Evolutionary conservation across 2,329 filamentous ascomycete species (phyloP).

Genomic region (Ceratocystis destructans): DNA sequence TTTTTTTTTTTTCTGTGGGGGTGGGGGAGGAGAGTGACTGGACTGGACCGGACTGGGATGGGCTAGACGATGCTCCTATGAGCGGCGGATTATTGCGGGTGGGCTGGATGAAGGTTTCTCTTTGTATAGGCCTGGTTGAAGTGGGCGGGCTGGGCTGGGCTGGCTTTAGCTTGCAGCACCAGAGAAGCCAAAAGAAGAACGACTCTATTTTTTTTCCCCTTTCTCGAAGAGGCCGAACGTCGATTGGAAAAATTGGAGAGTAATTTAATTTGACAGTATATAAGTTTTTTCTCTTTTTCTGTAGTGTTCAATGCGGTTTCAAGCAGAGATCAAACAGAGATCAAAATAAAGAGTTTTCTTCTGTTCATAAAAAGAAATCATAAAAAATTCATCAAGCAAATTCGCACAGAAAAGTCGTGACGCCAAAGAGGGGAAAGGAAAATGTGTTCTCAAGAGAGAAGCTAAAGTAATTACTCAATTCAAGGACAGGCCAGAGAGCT

Average conservation of each 20-base stretch:
- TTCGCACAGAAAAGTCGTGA: background rate
- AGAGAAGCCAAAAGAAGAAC: background rate
- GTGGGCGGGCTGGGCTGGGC: background rate
- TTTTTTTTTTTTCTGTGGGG: too few relatives aligned
- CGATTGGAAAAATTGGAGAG: background rate
- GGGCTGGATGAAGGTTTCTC: constrained; percentile 1
- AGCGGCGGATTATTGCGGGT: constrained; percentile 5
- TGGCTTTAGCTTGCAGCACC: constrained; percentile 5
- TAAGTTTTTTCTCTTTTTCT: too few relatives aligned
- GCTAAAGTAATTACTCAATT: background rate
- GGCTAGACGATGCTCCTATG: background rate
- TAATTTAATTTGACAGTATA: background rate
- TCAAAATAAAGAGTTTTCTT: background rate
- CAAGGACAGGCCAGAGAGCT: background rate
- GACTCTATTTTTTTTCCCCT: constrained; percentile 3
- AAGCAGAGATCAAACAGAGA: constrained; percentile 4
- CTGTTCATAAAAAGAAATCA: background rate
- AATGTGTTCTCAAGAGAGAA: background rate
- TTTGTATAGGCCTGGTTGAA: background rate
- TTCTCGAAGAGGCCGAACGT: constrained; percentile 9
- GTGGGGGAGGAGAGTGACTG: too few relatives aligned
- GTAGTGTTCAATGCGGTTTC: background rate
- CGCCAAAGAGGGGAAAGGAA: background rate
- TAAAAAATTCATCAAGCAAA: background rate
- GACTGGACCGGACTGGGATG: background rate